These are phyloP conservation scores for Eucalyptus victrix DNA, from an alignment of 345 rosid species.

Conservation along the genomic window DNA sequence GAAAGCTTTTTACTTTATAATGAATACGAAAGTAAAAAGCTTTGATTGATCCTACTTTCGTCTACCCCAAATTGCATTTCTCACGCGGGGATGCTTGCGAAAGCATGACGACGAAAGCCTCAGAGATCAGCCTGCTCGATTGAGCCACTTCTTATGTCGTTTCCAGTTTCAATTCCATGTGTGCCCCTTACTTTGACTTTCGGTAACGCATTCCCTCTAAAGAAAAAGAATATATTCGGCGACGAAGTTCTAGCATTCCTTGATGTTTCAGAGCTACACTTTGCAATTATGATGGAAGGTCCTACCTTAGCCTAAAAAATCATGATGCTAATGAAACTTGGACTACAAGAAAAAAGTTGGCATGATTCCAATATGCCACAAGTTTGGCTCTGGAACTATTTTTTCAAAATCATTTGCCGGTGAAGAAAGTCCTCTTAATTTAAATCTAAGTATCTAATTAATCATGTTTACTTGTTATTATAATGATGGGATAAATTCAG, in stretches of 20 bases:
- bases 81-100: neutral
- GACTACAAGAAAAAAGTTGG: neutral
- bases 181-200: neutral
- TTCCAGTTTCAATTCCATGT: neutral
- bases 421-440: neutral
- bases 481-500: neutral
- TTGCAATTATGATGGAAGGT: neutral
- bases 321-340: neutral
- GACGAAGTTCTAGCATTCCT: neutral
- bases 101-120: neutral
- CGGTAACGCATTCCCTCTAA: neutral
- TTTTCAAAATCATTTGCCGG: neutral
- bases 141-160: neutral
- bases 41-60: neutral
- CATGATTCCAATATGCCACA: neutral
- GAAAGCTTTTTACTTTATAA: too few relatives aligned
- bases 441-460: neutral
- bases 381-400: neutral
- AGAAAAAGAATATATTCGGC: neutral
- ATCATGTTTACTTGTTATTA: neutral
- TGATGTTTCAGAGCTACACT: neutral
- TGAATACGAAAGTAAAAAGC: neutral
- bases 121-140: neutral
- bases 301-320: neutral
- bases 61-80: neutral